Percentiles rank a stretch among this genome's conserved stretches.
These are phyloP conservation scores for Amauroascus verrucosus DNA, from an alignment of 2,329 filamentous ascomycete species.

Conservation along the genomic window DNA sequence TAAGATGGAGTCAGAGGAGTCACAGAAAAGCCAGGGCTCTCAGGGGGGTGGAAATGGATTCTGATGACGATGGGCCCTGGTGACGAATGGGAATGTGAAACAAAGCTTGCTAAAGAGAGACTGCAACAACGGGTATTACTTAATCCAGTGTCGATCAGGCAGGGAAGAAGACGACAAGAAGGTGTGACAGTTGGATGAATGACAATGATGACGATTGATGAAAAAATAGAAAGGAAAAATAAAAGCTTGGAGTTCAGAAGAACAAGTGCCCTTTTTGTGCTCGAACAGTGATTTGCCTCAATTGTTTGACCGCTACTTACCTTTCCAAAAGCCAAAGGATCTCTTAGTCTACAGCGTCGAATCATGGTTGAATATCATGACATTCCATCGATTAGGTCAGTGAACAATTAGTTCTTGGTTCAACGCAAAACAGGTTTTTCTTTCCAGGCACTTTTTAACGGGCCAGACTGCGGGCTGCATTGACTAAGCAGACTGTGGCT, in stretches of 20 bases:
- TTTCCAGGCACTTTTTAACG: background rate
- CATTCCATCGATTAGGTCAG: background rate
- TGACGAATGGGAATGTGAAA: constrained; percentile 5
- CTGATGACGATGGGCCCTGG: background rate
- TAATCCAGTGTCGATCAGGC: constrained; percentile 1
- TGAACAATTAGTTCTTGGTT: too few species aligned
- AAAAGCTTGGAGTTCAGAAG: background rate
- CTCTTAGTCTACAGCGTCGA: background rate
- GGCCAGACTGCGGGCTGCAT: background rate
- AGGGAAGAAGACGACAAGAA: too few species aligned
- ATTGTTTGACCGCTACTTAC: constrained; percentile 2
- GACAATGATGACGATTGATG: background rate
- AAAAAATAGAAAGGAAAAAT: background rate
- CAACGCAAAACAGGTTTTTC: background rate
- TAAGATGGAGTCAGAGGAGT: constrained; percentile 3
- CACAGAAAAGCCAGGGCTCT: background rate
- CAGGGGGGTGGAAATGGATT: background rate
- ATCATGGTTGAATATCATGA: background rate
- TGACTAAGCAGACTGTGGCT: constrained; percentile 2
- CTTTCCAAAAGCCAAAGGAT: background rate
- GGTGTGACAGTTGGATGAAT: background rate
- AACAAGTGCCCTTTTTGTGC: background rate
- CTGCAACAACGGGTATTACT: constrained; percentile 10
- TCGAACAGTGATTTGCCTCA: background rate
- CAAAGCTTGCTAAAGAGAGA: background rate